These are phyloP conservation scores for Hibiscus mutabilis DNA, from an alignment of 345 rosid genomes.

Conservation along the genomic window DNA sequence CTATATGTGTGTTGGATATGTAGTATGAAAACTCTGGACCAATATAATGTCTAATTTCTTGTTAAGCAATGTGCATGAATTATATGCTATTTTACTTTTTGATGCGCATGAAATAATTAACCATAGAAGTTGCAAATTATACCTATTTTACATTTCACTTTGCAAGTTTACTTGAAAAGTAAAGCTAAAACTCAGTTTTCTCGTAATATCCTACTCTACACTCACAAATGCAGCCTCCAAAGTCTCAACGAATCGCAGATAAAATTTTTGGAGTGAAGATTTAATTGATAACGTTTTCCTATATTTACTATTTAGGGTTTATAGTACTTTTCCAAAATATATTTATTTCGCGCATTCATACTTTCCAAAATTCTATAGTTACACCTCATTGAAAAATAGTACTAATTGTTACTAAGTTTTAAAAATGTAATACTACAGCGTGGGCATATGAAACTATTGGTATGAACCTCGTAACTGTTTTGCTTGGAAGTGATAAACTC, in stretches of 20 bases:
- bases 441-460: not conserved
- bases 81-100: not conserved
- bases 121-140: not conserved
- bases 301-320: not conserved
- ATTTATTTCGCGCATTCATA: not conserved
- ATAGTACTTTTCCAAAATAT: not conserved
- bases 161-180: not conserved
- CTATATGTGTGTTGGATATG: not conserved
- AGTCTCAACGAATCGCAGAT: not conserved
- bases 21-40: not conserved
- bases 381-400: not conserved
- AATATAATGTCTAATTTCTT: not conserved
- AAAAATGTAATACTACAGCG: not conserved
- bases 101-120: not conserved
- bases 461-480: not conserved
- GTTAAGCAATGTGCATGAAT: not conserved
- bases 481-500: not conserved
- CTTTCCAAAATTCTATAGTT: not conserved
- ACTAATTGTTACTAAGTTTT: too few relatives aligned
- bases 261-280: not conserved
- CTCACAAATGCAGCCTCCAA: not conserved
- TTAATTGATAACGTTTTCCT: not conserved
- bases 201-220: not conserved
- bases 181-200: not conserved
- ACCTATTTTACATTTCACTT: not conserved